Evolutionary conservation across 2,329 filamentous ascomycete genomes (phyloP).

Genomic region (Geosmithia putterillii): DNA sequence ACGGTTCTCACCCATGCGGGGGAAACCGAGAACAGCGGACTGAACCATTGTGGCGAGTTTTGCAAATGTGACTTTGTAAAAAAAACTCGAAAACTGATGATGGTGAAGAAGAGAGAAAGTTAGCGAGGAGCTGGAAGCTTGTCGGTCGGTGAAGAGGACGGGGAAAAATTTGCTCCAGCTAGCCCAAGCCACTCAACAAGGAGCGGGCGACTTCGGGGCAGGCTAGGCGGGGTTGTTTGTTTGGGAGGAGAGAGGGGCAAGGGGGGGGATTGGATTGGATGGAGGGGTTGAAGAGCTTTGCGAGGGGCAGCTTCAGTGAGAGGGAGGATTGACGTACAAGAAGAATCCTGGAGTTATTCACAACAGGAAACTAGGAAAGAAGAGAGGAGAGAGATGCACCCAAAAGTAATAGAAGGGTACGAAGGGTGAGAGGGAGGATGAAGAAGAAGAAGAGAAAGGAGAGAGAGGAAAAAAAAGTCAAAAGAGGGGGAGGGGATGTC

Average conservation of each 20-base stretch:
- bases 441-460: constrained; percentile 1
- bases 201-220: not conserved
- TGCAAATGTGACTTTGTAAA: not conserved
- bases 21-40: constrained; percentile 87
- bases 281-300: too few relatives aligned
- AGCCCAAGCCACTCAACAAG: too few relatives aligned
- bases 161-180: not conserved
- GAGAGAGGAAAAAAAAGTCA: constrained; percentile 1
- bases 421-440: constrained; percentile 1
- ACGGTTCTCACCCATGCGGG: constrained; percentile 95
- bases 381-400: not conserved
- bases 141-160: not conserved
- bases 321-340: not conserved
- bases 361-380: not conserved
- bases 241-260: not conserved
- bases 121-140: not conserved
- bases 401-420: constrained; percentile 1
- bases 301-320: too few relatives aligned
- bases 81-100: not conserved
- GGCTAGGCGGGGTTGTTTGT: not conserved
- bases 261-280: too few relatives aligned
- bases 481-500: not conserved
- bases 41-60: constrained; percentile 44
- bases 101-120: not conserved
- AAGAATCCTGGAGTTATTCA: not conserved